Evolutionary conservation across 108 stramenopile genomes (phyloP).

Genomic region (Phaeodactylum tricornutum): DNA sequence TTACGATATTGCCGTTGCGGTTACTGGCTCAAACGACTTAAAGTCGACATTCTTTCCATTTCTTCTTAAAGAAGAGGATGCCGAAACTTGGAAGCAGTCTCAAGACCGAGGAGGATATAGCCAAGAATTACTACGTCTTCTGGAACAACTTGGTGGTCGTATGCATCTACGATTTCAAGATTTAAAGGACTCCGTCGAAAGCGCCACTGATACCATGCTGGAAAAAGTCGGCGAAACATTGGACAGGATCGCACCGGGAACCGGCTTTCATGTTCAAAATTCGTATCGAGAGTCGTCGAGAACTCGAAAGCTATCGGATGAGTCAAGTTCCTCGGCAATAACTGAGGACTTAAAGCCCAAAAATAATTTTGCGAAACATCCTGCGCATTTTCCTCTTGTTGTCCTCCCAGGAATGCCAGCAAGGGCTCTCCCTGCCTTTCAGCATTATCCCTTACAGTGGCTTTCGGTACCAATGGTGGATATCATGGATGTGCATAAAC

Average conservation of each 20-base stretch:
- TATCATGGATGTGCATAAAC: slow-evolving; percentile 47
- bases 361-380: too few relatives aligned
- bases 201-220: neutral
- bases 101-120: slow-evolving; percentile 13
- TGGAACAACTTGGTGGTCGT: slow-evolving; percentile 19
- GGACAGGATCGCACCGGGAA: too few relatives aligned
- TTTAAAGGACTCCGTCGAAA: neutral
- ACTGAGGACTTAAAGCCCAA: too few relatives aligned
- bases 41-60: slow-evolving; percentile 52
- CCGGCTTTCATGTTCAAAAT: too few relatives aligned
- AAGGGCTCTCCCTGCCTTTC: slow-evolving; percentile 7
- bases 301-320: too few relatives aligned
- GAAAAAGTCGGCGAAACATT: too few relatives aligned
- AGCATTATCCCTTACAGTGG: neutral
- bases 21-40: slow-evolving; percentile 56
- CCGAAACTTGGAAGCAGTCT: slow-evolving; percentile 9
- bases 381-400: slow-evolving; percentile 38
- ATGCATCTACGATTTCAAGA: slow-evolving; percentile 2
- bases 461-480: slow-evolving; percentile 3
- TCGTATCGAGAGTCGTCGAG: too few relatives aligned
- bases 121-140: slow-evolving; percentile 4
- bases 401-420: slow-evolving; percentile 30
- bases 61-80: slow-evolving; percentile 13
- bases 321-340: too few relatives aligned
- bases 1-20: slow-evolving; percentile 51